phyloP scores from a whole-genome alignment of 345 rosid genomes.

The Populus tremula region DNA sequence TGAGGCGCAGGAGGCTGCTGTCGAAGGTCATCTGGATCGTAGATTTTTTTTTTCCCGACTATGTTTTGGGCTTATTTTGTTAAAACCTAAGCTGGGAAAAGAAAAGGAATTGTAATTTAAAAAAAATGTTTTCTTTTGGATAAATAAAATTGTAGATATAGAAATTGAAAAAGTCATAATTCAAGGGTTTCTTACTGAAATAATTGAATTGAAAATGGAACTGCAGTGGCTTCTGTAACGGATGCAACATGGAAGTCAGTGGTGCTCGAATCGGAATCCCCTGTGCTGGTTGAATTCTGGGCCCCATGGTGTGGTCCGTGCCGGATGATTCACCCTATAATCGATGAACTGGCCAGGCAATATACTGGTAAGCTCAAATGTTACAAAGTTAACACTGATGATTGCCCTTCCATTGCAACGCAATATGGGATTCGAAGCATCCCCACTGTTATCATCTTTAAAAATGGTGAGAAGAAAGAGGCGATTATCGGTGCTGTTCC shows the following conservation, averaged over 20 bases:
- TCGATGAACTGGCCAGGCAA: conserved; percentile 40
- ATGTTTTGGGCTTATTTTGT: not conserved
- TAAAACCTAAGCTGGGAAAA: no score
- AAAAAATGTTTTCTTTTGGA: no score
- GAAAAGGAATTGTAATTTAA: no score
- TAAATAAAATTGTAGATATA: not conserved
- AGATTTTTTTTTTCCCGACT: not conserved
- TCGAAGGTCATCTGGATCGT: conserved; percentile 28
- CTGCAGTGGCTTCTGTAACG: conserved; percentile 35
- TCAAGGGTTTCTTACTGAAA: not conserved
- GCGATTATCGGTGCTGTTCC: conserved; percentile 51
- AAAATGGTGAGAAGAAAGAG: conserved; percentile 48
- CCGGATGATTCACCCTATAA: conserved; percentile 49
- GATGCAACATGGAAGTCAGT: conserved; percentile 40
- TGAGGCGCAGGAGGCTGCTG: conserved; percentile 44
- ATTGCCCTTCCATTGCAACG: conserved; percentile 40
- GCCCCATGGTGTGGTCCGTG: conserved; percentile 64
- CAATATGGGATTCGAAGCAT: conserved; percentile 48
- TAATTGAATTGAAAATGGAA: not conserved
- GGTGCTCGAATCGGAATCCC: conserved; percentile 32
- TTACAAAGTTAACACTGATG: conserved; percentile 49
- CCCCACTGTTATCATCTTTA: conserved; percentile 51
- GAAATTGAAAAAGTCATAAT: not conserved
- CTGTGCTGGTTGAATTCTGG: conserved; percentile 54
- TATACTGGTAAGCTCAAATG: conserved; percentile 49